Base-by-base conservation (phyloP, 257 asterid genomes). In the Capsicum baccatum region DNA sequence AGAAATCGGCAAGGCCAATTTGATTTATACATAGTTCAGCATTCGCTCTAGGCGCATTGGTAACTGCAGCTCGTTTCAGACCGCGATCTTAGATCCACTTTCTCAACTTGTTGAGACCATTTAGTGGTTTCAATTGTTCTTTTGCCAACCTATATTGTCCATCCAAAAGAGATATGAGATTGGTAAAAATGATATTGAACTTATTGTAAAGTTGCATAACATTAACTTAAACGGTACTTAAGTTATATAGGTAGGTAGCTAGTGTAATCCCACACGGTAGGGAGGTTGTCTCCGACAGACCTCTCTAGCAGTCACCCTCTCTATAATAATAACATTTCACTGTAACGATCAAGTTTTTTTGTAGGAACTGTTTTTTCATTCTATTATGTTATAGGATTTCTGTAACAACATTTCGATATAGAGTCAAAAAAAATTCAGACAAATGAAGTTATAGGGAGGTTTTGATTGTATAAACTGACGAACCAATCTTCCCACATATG, bases 81-180 rank as follows among this genome's bases (percentile, higher is more conserved):
- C 98, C 97, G 67, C 85, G 97, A 84, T 91, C 98, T 84, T 96
- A 95, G 39, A 96, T 85, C 98, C 99, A 96, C 85, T 94, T 93
- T 21, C 69, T 89, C 37, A 96, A 62, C 86, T 90, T 92, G 81
- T 87, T 84, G 56, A 96, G 82, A 60, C 99, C 99, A 48, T 90
- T 85, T 14, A 94, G 83, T 3, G 98, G 91, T 83, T 91, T 90
- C 84, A 96, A 13, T 70, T 94, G 89, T 60, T 92, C 99, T 89
- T 89, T 91, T 33, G 85, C 96, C 80, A 94, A 85, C 89, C 99
- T 96, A 92, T 26, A 83, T 67, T 48, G 50, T 50, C 57, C 84
- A 85, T 6, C 50, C 84, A 48, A 85, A 85, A 83, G 55, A 56
- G 44, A 19, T 8, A 58, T 17, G 11, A 80, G n/a, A 55, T 73